Conservation (phyloP, 768 basidiomycete species). For the Mycena haematopus region DNA sequence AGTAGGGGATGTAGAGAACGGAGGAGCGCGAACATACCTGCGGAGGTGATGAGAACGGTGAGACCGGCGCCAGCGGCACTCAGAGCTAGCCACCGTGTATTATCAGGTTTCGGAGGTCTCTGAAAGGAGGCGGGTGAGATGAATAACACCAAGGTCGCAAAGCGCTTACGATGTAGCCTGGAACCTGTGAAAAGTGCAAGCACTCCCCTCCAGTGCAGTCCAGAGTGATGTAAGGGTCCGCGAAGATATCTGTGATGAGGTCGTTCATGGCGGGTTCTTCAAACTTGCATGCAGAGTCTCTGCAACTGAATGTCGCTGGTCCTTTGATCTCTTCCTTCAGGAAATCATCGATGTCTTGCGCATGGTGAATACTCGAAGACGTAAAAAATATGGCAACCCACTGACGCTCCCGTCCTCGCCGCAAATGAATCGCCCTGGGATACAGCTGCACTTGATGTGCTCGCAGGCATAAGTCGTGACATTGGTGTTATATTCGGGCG, state of each 20-base stretch:
- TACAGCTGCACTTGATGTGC: slow-evolving; percentile 86
- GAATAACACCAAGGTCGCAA: not conserved
- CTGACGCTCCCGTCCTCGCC: slow-evolving; percentile 94
- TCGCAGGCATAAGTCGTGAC: slow-evolving; percentile 81
- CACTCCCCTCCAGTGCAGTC: slow-evolving; percentile 92
- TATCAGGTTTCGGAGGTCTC: slow-evolving; percentile 84
- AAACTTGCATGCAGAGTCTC: slow-evolving; percentile 81
- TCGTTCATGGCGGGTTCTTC: slow-evolving; percentile 98
- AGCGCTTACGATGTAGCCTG: slow-evolving; percentile 78
- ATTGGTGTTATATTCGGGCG: slow-evolving; percentile 67
- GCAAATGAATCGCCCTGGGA: slow-evolving; percentile 94
- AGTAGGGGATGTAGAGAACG: slow-evolving; percentile 1
- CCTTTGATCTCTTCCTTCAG: slow-evolving; percentile 88
- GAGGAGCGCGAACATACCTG: slow-evolving; percentile 46
- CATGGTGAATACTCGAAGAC: not conserved
- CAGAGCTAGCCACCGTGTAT: slow-evolving; percentile 80
- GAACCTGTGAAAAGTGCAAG: slow-evolving; percentile 90
- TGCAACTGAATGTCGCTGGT: slow-evolving; percentile 87
- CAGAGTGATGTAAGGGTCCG: slow-evolving; percentile 88
- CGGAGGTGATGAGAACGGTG: slow-evolving; percentile 72
- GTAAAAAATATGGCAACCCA: slow-evolving; percentile 45
- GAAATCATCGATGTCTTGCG: slow-evolving; percentile 91
- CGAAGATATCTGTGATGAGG: slow-evolving; percentile 92
- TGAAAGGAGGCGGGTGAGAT: slow-evolving; percentile 35
- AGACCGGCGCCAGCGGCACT: slow-evolving; percentile 82